Evolutionary conservation across 2,329 filamentous ascomycete genomes (phyloP), one percentile per base, ranked within the genome.

Genomic region (Cryphonectria carpinicola): DNA sequence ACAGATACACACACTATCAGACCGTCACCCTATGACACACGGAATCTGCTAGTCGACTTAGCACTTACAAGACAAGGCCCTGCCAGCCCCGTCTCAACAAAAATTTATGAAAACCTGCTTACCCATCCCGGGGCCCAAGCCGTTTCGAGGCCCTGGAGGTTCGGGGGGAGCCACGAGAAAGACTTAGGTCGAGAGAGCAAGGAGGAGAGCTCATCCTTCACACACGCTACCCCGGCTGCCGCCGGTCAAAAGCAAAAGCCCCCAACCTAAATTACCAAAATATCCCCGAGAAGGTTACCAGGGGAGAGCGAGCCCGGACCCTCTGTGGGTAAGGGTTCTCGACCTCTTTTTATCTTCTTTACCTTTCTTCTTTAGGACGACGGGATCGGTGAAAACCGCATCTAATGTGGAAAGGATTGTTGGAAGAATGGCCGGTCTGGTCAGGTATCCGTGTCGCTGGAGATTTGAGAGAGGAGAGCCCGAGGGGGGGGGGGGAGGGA

Each of bases 261-360:
- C n/a, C n/a, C n/a, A n/a, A n/a, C n/a, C n/a, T n/a, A n/a, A n/a
- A n/a, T n/a, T n/a, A n/a, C n/a, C n/a, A n/a, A n/a, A n/a, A n/a
- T n/a, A n/a, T n/a, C n/a, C n/a, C n/a, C n/a, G n/a, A n/a, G n/a
- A n/a, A n/a, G 46, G 19, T 46, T 39, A 22, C 52, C n/a, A 13
- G 17, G n/a, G 22, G n/a, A 13, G 25, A 14, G 14, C 32, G 58
- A n/a, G 58, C 58, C 39, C 14, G 32, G 58, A n/a, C 58, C 58
- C 32, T 39, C 32, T 4, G 35, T 61, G 58, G 58, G 58, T 61
- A 61, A 61, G 58, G 58, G 58, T 61, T 61, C 17, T 61, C 32
- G 28, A 60, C 56, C 37, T 11, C 11, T 39, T 10, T 39, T 39
- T 11, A 10, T 8, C 37, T 11, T 10, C 37, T 10, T 39, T 39